These are phyloP conservation scores for Coprinopsis marcescibilis DNA, from an alignment of 768 basidiomycete species.

Conservation along the genomic window DNA sequence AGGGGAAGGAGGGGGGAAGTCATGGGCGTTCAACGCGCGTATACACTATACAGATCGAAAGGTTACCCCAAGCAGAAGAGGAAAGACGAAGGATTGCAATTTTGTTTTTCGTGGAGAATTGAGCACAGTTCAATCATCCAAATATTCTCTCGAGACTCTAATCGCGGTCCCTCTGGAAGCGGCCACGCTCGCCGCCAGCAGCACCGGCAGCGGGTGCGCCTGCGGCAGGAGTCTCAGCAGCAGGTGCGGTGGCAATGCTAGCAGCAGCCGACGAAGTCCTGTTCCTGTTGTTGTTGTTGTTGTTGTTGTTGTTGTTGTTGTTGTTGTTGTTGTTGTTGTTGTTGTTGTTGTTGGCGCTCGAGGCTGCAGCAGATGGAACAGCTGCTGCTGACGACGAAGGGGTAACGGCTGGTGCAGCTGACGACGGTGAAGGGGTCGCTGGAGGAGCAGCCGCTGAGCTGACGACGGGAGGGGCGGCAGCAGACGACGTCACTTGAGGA, in stretches of 20 bases:
- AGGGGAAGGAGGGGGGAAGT: neutral
- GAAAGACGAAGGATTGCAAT: neutral
- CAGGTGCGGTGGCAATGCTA: neutral
- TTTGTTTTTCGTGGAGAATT: too few species aligned
- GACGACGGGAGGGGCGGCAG: too few species aligned
- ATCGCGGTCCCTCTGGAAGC: neutral
- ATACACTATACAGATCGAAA: neutral
- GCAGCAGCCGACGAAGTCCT: neutral
- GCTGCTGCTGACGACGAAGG: too few species aligned
- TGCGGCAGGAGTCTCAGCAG: neutral
- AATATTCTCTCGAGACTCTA: too few species aligned
- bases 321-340: neutral
- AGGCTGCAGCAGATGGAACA: too few species aligned
- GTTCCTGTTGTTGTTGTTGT: neutral
- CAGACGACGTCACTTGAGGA: neutral
- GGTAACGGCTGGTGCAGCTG: neutral
- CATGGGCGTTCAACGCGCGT: neutral
- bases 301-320: neutral
- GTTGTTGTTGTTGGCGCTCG: too few species aligned
- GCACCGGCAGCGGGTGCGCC: neutral
- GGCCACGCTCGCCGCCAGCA: neutral
- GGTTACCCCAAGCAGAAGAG: neutral
- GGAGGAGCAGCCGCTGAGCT: neutral
- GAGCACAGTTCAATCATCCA: too few species aligned
- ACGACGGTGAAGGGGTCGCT: neutral